Conservation (phyloP, 805 yeast species). For the Candida sanyiensis region DNA sequence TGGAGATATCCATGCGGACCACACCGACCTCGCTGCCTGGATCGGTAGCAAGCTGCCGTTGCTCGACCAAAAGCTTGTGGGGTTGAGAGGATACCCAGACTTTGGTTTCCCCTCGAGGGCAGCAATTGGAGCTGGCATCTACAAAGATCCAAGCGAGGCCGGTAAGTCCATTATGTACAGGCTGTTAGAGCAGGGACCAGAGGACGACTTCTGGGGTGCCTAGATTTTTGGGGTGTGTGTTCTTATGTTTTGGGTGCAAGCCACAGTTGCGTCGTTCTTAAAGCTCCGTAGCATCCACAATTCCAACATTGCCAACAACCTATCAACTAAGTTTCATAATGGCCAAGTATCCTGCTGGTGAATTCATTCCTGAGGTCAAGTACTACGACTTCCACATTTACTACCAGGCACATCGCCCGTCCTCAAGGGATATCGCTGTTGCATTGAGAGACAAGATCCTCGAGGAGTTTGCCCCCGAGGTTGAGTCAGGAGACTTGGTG, state of each 20-base stretch:
- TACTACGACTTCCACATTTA: slow-evolving; percentile 51
- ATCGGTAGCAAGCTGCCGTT: slow-evolving; percentile 36
- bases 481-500: slow-evolving; percentile 24
- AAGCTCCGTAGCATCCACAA: not conserved
- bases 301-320: not conserved
- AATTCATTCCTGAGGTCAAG: slow-evolving; percentile 9
- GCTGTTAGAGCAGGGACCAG: slow-evolving; percentile 9
- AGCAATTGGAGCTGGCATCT: slow-evolving; percentile 10
- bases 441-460: slow-evolving; percentile 36
- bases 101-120: slow-evolving; percentile 13
- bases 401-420: slow-evolving; percentile 32
- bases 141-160: slow-evolving; percentile 9
- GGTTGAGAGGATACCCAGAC: slow-evolving; percentile 9
- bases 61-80: slow-evolving; percentile 8
- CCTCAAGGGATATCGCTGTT: slow-evolving; percentile 31
- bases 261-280: slow-evolving; percentile 2
- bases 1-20: slow-evolving; percentile 38
- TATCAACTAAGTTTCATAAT: not conserved
- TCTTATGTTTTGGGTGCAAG: too few relatives aligned
- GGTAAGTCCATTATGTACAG: slow-evolving; percentile 13
- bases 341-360: not conserved
- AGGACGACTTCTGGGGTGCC: slow-evolving; percentile 10
- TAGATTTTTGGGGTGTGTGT: too few relatives aligned
- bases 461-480: slow-evolving; percentile 34
- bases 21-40: slow-evolving; percentile 48